These are phyloP conservation scores for Ceratocystis harringtonii DNA, from an alignment of 2,329 filamentous ascomycete species.

Conservation along the genomic window DNA sequence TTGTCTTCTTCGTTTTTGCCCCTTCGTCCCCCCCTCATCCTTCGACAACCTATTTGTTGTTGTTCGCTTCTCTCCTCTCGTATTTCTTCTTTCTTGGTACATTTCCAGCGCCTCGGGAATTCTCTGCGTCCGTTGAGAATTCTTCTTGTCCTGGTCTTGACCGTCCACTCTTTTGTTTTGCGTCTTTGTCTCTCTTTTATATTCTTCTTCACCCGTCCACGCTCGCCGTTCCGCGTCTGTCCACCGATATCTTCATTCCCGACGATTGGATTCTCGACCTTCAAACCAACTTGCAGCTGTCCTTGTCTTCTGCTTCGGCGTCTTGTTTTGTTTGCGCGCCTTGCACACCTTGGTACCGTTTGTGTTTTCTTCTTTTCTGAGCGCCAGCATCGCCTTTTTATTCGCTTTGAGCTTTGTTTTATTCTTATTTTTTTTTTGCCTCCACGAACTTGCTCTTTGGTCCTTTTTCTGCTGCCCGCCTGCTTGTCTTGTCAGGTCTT, in stretches of 20 bases:
- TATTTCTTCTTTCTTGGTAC: constrained; percentile 25
- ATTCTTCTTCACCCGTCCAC: constrained; percentile 11
- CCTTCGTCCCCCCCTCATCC: constrained; percentile 20
- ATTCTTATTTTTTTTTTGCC: neutral
- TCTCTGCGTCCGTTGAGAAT: constrained; percentile 31
- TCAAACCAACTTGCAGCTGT: neutral
- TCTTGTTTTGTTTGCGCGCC: neutral
- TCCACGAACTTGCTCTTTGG: neutral
- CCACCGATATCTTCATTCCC: constrained; percentile 1
- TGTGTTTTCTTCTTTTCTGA: neutral
- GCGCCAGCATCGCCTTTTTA: constrained; percentile 1
- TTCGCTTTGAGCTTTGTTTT: neutral
- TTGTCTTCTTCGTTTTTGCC: constrained; percentile 14
- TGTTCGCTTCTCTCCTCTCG: constrained; percentile 17
- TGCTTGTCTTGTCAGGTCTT: neutral
- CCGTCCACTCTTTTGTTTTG: constrained; percentile 22
- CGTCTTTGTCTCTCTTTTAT: constrained; percentile 14
- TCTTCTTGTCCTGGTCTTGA: constrained; percentile 32
- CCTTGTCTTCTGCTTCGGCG: neutral
- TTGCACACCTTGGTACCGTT: neutral
- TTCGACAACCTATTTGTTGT: constrained; percentile 23
- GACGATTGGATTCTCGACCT: neutral
- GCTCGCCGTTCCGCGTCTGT: constrained; percentile 8
- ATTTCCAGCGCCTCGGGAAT: constrained; percentile 24
- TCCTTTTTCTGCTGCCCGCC: neutral